Base-by-base conservation (phyloP, 768 basidiomycete species). In the Mycena pura region DNA sequence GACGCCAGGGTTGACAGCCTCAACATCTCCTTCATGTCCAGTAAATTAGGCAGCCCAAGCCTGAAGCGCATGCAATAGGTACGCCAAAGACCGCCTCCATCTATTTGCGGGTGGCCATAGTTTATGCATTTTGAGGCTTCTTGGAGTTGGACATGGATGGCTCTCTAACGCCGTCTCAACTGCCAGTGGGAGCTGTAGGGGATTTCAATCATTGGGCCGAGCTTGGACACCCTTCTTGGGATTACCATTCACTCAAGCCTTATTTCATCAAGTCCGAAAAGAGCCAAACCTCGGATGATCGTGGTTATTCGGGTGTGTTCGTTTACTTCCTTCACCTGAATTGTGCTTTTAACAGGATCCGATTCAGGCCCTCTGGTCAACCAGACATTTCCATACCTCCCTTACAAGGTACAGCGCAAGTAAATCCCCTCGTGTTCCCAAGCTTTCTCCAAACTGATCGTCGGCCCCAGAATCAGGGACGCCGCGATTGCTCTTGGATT, bases 151-250 rank as follows among this genome's bases (percentile, higher is more conserved):
- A n/a, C n/a, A n/a, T n/a, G n/a, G n/a, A n/a, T n/a, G n/a, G n/a
- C n/a, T n/a, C n/a, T n/a, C n/a, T n/a, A n/a, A n/a, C n/a, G n/a
- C n/a, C n/a, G n/a, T n/a, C n/a, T n/a, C n/a, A n/a, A n/a, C n/a
- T n/a, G n/a, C n/a, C n/a, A n/a, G n/a, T n/a, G 3, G 64, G 64
- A 0, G 17, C 51, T 11, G 41, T 31, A 0, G 64, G 47, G 9
- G 64, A 66, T 44, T 66, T 66, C 31, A 25, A 66, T 29, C 51
- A 39, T 15, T 66, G 64, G 64, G 60, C 60, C 1, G 40, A 50
- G 28, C 51, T 62, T 3, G 64, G 60, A 0, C 54, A 59, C 47
- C 60, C 60, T 0, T 45, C 57, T 1, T 66, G 64, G 63, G 39
- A 38, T 22, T 64, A 64, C 19, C 13, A n/a, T 1, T 32, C 54